Percentiles rank a stretch among this genome's conserved stretches.
Conservation (phyloP, 192 early-diverging fungal species). For the Allomyces javanicus region DNA sequence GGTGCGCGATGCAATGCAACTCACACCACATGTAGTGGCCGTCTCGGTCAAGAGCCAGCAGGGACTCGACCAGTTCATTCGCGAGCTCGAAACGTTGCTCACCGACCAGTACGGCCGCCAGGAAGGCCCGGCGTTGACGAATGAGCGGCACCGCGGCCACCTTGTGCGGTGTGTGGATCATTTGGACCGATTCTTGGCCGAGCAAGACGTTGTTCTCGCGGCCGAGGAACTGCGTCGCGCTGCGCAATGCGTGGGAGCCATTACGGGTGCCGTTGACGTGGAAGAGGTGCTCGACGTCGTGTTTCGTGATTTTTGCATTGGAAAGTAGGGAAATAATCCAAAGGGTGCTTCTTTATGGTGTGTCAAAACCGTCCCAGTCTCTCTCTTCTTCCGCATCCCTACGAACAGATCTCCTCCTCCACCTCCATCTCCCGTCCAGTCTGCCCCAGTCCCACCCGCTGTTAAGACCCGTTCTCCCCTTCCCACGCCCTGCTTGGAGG, state of each 20-base stretch:
- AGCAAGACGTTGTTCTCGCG: conserved; percentile 38
- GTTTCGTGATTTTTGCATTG: conserved; percentile 19
- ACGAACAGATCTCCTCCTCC: no score
- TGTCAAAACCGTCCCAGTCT: no score
- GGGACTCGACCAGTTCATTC: conserved; percentile 14
- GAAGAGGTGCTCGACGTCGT: conserved; percentile 55
- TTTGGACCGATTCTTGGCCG: conserved; percentile 2
- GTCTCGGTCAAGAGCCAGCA: conserved; percentile 11
- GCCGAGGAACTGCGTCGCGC: conserved; percentile 54
- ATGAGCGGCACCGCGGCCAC: background rate
- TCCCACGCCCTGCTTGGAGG: no score
- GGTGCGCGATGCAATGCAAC: background rate
- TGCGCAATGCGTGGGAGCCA: conserved; percentile 37
- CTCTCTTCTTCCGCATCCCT: no score
- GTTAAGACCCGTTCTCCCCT: no score
- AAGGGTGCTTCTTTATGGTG: no score
- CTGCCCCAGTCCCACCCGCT: no score
- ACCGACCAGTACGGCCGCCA: conserved; percentile 8
- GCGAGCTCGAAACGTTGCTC: conserved; percentile 10
- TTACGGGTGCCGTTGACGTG: conserved; percentile 50
- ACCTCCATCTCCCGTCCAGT: no score
- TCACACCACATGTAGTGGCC: conserved; percentile 3
- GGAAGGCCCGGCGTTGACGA: background rate
- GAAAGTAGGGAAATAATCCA: no score
- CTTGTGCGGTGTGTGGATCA: background rate